These are phyloP conservation scores for Mucuna pruriens DNA, from an alignment of 306 rosid species.

Conservation along the genomic window DNA sequence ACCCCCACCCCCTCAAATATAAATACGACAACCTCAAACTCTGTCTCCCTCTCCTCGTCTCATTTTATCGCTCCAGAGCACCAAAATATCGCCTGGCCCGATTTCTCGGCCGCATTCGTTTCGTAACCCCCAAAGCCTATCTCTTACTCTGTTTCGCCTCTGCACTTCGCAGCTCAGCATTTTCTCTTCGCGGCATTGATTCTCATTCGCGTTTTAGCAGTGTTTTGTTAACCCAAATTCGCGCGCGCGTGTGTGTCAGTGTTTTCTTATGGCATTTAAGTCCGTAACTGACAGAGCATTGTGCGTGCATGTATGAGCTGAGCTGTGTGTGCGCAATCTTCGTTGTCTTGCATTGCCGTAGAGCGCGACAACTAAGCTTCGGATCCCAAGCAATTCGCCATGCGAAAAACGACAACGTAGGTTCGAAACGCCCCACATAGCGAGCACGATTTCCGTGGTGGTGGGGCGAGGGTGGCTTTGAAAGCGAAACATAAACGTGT, in stretches of 20 bases:
- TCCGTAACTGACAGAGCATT: not conserved
- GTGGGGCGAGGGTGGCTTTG: not conserved
- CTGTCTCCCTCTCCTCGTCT: not conserved
- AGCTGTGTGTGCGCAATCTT: not conserved
- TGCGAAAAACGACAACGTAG: not conserved
- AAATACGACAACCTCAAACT: constrained; percentile 47
- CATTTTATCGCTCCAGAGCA: not conserved
- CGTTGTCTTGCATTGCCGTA: not conserved
- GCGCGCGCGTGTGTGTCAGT: not conserved
- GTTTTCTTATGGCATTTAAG: not conserved
- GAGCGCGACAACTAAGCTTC: no score
- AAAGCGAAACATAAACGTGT: not conserved
- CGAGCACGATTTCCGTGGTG: not conserved
- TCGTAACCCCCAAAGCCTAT: not conserved
- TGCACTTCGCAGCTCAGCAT: not conserved
- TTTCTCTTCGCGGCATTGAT: not conserved
- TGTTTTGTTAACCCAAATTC: not conserved
- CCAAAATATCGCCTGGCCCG: no score
- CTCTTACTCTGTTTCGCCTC: not conserved
- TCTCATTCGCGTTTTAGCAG: no score
- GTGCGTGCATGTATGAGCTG: not conserved
- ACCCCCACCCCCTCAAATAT: constrained; percentile 40
- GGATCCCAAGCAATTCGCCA: no score
- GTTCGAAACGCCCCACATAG: not conserved
- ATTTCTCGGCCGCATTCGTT: no score